Evolutionary conservation across 2,329 filamentous ascomycete genomes (phyloP).

Genomic region (Juglanconis oblonga): DNA sequence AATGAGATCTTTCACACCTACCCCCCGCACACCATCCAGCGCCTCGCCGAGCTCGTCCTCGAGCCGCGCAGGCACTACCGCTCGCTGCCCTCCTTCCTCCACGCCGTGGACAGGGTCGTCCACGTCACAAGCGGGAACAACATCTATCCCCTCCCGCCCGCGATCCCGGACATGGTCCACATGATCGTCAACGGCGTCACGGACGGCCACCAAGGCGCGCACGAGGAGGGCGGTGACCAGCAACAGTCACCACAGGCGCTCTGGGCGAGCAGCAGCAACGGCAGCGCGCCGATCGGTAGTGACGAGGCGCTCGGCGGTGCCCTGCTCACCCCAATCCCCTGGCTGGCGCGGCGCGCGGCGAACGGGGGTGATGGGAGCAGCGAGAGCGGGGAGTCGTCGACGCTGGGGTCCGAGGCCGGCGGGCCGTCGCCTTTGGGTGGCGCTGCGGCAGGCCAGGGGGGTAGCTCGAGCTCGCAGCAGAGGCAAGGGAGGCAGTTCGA

Average conservation of each 20-base stretch:
- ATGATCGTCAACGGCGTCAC: slow-evolving; percentile 61
- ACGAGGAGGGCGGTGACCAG: slow-evolving; percentile 29
- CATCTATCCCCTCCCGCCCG: slow-evolving; percentile 77
- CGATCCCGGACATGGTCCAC: slow-evolving; percentile 55
- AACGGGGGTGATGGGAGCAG: slow-evolving; percentile 25
- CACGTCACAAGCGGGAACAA: slow-evolving; percentile 81
- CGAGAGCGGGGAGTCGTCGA: slow-evolving; percentile 14
- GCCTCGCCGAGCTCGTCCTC: slow-evolving; percentile 82
- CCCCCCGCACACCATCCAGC: slow-evolving; percentile 90
- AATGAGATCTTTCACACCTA: slow-evolving; percentile 64
- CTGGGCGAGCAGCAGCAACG: slow-evolving; percentile 36
- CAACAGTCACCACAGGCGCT: neutral
- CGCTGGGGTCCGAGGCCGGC: slow-evolving; percentile 10
- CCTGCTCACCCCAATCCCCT: slow-evolving; percentile 88
- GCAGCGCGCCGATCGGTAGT: slow-evolving; percentile 54
- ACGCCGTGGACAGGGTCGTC: slow-evolving; percentile 85
- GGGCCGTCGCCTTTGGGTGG: slow-evolving; percentile 11
- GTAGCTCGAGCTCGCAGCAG: slow-evolving; percentile 9
- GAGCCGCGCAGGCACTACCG: slow-evolving; percentile 76
- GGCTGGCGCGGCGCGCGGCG: slow-evolving; percentile 55
- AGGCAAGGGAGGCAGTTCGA: slow-evolving; percentile 44
- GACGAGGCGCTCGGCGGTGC: slow-evolving; percentile 90
- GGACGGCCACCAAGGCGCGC: slow-evolving; percentile 33
- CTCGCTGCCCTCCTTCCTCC: slow-evolving; percentile 78
- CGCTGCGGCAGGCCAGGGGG: neutral